A percentile compares a stretch with the other conserved stretches of the same genome.
Conservation (phyloP, 805 yeast species). For the Candida oleophila region DNA sequence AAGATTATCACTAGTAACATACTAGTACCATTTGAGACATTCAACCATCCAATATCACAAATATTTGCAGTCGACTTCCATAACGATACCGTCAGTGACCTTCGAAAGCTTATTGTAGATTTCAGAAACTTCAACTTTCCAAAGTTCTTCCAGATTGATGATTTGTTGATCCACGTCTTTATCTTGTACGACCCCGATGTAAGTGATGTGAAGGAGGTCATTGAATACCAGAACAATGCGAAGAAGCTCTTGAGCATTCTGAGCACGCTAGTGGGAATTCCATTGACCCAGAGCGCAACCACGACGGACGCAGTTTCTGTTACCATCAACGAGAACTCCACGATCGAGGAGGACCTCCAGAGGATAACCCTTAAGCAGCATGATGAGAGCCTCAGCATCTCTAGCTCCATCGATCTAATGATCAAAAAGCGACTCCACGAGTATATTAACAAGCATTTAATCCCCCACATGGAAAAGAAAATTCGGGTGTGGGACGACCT, state of each 20-base stretch:
- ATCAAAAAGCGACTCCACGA: conserved; percentile 45
- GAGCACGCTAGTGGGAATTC: conserved; percentile 17
- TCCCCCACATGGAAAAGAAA: conserved; percentile 85
- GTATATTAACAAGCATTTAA: conserved; percentile 46
- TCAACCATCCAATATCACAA: conserved; percentile 83
- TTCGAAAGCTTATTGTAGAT: conserved; percentile 55
- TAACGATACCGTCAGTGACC: conserved; percentile 50
- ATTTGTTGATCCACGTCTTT: conserved; percentile 47
- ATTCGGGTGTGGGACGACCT: conserved; percentile 85
- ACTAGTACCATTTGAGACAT: conserved; percentile 76
- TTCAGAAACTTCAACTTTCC: conserved; percentile 55
- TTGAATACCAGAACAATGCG: conserved; percentile 25
- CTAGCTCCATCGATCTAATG: conserved; percentile 38
- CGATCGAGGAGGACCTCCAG: conserved; percentile 52
- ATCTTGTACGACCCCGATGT: conserved; percentile 26
- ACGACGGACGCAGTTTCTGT: conserved; percentile 4
- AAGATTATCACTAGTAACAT: conserved; percentile 58
- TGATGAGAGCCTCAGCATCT: conserved; percentile 17
- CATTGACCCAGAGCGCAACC: not conserved
- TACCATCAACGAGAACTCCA: conserved; percentile 30
- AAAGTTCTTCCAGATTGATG: conserved; percentile 64
- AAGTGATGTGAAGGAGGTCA: conserved; percentile 36
- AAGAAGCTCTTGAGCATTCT: conserved; percentile 27
- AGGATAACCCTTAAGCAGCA: conserved; percentile 24
- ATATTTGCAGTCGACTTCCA: conserved; percentile 60